Percentiles rank a stretch among this genome's conserved stretches.
phyloP scores from a whole-genome alignment of 2,329 filamentous ascomycete species.

The Ophiostoma himal-ulmi region DNA sequence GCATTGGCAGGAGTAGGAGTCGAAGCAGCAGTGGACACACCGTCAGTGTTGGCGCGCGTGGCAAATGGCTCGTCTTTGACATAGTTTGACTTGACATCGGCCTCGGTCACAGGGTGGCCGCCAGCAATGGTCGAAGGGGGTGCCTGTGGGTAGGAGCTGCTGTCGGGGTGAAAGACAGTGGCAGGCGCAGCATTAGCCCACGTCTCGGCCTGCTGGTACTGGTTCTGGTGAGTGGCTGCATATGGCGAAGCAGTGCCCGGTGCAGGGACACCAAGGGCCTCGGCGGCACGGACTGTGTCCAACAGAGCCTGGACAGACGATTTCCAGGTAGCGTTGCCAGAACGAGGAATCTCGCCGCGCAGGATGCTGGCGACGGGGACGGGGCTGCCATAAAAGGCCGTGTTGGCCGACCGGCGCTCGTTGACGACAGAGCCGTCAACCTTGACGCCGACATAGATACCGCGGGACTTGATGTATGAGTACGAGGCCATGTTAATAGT shows the following conservation, averaged over 20 bases:
- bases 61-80: constrained; percentile 10
- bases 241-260: background rate
- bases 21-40: background rate
- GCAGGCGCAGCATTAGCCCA: constrained; percentile 21
- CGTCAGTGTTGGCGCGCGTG: background rate
- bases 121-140: background rate
- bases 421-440: constrained; percentile 83
- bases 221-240: constrained; percentile 16
- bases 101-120: background rate
- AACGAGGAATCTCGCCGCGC: constrained; percentile 37
- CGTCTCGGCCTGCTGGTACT: background rate
- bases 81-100: constrained; percentile 22
- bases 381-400: constrained; percentile 70
- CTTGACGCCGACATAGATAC: constrained; percentile 80
- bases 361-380: constrained; percentile 45
- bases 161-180: constrained; percentile 14
- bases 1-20: background rate
- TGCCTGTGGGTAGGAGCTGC: constrained; percentile 3
- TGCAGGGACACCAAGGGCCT: constrained; percentile 30
- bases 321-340: constrained; percentile 31
- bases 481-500: constrained; percentile 40
- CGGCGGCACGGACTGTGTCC: constrained; percentile 36
- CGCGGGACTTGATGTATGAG: constrained; percentile 78
- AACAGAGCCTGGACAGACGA: constrained; percentile 32
- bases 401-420: constrained; percentile 82